Conservation (phyloP, 371 early-diverging fungal species). For the Syncephalastrum contaminatum region DNA sequence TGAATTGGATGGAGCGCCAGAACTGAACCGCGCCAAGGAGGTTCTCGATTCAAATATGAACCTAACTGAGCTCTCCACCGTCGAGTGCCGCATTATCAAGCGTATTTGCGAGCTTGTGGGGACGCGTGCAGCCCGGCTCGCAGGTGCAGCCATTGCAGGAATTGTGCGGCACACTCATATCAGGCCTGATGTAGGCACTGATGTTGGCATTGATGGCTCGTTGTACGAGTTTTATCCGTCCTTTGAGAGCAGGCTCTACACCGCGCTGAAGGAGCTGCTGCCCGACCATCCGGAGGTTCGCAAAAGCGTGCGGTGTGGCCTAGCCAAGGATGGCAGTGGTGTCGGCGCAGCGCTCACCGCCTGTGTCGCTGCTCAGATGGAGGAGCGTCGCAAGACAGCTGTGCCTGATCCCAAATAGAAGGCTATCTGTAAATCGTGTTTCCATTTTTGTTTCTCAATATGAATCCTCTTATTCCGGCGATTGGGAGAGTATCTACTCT, state of each 20-base stretch:
- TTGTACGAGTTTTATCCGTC: constrained; percentile 92
- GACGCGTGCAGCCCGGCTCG: constrained; percentile 84
- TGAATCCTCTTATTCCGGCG: no score
- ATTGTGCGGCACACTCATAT: constrained; percentile 70
- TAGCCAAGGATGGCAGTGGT: constrained; percentile 57
- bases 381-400: constrained; percentile 3
- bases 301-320: constrained; percentile 60
- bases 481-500: no score
- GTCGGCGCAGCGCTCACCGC: constrained; percentile 53
- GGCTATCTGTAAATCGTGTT: no score
- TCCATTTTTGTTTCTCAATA: no score
- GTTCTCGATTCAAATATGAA: constrained; percentile 79
- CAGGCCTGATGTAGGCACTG: constrained; percentile 48
- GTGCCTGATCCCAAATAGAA: no score
- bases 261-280: constrained; percentile 68
- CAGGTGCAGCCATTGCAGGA: constrained; percentile 82
- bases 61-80: constrained; percentile 60
- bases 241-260: constrained; percentile 79
- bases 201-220: constrained; percentile 93
- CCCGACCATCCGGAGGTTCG: constrained; percentile 35
- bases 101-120: constrained; percentile 86
- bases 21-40: constrained; percentile 63
- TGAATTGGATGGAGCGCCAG: constrained; percentile 75
- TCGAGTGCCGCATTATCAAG: constrained; percentile 82
- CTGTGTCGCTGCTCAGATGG: constrained; percentile 47